Evolutionary conservation across 116 monocot species (phyloP).

Genomic region (Iris pallida): DNA sequence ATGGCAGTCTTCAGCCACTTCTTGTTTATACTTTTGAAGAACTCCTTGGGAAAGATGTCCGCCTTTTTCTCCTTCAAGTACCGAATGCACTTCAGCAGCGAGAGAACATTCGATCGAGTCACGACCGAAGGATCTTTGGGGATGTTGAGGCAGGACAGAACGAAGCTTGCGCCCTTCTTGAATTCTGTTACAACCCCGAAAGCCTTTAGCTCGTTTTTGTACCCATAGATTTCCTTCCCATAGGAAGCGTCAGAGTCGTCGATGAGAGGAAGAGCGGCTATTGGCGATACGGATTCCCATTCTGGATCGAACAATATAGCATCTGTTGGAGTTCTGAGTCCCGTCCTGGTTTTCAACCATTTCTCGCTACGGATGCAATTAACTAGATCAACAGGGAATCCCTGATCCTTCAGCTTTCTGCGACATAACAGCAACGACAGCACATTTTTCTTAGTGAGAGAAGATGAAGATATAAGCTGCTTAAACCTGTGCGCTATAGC

Average conservation of each 20-base stretch:
- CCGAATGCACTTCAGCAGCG: slow-evolving; percentile 31
- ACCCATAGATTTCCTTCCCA: slow-evolving; percentile 33
- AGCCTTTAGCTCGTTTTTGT: slow-evolving; percentile 42
- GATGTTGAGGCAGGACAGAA: slow-evolving; percentile 28
- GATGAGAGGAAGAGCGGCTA: slow-evolving; percentile 32
- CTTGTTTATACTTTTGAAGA: slow-evolving; percentile 11
- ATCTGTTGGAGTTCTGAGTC: slow-evolving; percentile 14
- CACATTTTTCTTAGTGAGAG: slow-evolving; percentile 23
- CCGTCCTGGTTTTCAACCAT: slow-evolving; percentile 29
- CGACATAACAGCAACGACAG: slow-evolving; percentile 24
- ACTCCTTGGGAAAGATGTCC: slow-evolving; percentile 14
- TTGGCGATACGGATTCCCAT: slow-evolving; percentile 25
- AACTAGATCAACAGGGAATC: slow-evolving; percentile 18
- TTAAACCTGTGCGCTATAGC: slow-evolving; percentile 24
- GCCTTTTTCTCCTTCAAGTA: slow-evolving; percentile 11
- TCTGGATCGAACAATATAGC: slow-evolving; percentile 20
- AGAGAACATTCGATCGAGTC: slow-evolving; percentile 19
- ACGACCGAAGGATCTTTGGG: slow-evolving; percentile 25
- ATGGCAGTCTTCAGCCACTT: slow-evolving; percentile 41
- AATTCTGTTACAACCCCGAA: slow-evolving; percentile 31
- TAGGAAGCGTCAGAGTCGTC: slow-evolving; percentile 11
- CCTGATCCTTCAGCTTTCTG: slow-evolving; percentile 13
- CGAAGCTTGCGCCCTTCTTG: slow-evolving; percentile 30
- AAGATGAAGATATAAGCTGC: slow-evolving; percentile 14
- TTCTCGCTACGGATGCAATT: slow-evolving; percentile 17